Percentiles rank a stretch among this genome's conserved stretches.
These are phyloP conservation scores for Geotrichum candidum DNA, from an alignment of 1,139 yeast species.

Conservation along the genomic window DNA sequence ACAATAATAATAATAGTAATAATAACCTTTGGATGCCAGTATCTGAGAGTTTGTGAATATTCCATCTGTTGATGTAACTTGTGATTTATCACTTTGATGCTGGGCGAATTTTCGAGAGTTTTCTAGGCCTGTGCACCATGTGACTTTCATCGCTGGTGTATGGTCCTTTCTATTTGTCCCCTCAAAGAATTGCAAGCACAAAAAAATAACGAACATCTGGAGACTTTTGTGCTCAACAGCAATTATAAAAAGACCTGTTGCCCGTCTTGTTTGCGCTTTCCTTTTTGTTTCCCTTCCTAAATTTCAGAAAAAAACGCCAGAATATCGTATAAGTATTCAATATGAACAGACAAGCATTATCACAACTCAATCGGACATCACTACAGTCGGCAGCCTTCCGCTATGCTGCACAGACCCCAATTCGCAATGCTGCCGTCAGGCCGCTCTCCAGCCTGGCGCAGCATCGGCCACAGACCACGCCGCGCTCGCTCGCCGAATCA, in stretches of 20 bases:
- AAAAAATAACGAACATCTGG: not conserved
- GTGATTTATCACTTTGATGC: not conserved
- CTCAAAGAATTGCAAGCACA: not conserved
- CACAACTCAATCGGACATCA: not conserved
- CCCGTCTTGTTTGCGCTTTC: not conserved
- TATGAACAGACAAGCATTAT: slow-evolving; percentile 2
- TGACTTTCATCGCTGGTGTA: not conserved
- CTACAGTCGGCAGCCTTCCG: not conserved
- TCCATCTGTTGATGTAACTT: not conserved
- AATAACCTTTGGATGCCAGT: too few relatives aligned
- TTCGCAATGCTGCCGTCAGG: not conserved
- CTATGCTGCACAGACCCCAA: not conserved
- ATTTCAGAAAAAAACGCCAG: not conserved
- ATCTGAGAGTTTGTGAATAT: too few relatives aligned
- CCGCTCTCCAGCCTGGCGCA: not conserved
- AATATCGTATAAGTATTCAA: not conserved
- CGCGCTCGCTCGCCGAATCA: not conserved
- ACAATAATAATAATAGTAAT: too few relatives aligned
- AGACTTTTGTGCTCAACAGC: not conserved
- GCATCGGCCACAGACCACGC: not conserved
- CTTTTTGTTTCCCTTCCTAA: not conserved
- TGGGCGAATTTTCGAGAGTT: not conserved
- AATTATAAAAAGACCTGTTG: not conserved
- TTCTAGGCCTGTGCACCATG: not conserved
- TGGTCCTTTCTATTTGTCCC: not conserved